phyloP scores from a whole-genome alignment of 2,329 filamentous ascomycete genomes.

The Ustulina deusta region DNA sequence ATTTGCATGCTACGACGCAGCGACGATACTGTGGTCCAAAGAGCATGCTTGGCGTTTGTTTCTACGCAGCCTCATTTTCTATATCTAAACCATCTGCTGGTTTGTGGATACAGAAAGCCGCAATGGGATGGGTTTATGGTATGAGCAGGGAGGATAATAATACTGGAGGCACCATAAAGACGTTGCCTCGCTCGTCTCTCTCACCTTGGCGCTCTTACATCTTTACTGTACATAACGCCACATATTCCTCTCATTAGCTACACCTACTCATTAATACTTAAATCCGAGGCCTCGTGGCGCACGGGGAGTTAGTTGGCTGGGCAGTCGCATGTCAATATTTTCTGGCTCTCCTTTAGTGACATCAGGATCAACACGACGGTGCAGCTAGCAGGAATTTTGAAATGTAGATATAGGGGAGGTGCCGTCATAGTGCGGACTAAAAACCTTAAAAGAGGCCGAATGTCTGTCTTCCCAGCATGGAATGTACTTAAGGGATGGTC shows the following conservation, averaged over 20 bases:
- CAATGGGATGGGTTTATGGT: conserved; percentile 5
- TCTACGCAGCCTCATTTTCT: conserved; percentile 25
- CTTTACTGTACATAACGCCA: conserved; percentile 35
- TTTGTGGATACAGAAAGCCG: conserved; percentile 24
- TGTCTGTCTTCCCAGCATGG: neutral
- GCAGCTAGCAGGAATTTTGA: too few relatives aligned
- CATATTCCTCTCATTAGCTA: conserved; percentile 38
- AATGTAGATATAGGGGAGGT: neutral
- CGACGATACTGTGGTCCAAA: conserved; percentile 22
- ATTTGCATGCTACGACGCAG: conserved; percentile 36
- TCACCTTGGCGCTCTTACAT: conserved; percentile 14
- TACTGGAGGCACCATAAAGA: conserved; percentile 2
- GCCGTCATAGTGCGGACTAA: neutral
- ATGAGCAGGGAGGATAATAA: conserved; percentile 16
- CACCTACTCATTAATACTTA: conserved; percentile 39
- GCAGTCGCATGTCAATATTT: conserved; percentile 2
- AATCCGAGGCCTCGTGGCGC: conserved; percentile 23
- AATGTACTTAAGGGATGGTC: neutral
- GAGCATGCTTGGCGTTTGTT: conserved; percentile 38
- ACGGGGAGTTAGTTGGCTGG: conserved; percentile 16
- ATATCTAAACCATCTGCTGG: conserved; percentile 18
- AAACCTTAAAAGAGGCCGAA: neutral
- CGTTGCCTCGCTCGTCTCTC: conserved; percentile 5
- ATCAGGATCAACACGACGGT: neutral
- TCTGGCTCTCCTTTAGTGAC: conserved; percentile 1